Base-by-base conservation (phyloP, 2,329 filamentous ascomycete genomes). In the Diplodia intermedia region DNA sequence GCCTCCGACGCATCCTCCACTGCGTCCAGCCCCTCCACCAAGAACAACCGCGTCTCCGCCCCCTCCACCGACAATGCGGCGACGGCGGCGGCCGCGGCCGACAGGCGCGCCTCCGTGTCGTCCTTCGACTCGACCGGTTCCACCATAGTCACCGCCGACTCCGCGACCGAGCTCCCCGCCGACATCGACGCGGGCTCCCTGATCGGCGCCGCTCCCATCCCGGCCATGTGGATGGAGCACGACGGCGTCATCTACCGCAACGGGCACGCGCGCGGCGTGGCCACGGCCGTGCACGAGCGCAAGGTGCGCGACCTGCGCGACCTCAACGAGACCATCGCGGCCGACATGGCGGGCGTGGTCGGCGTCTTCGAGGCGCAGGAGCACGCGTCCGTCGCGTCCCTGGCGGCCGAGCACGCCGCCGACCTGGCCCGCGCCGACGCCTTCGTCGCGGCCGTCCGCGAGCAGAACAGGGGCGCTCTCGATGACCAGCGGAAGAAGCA, bases 181-280 rank as follows among this genome's bases (percentile, higher is more conserved):
- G 26, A 26, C 4, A 26, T 26, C 26, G 26, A 26, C 26, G 26
- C 26, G 26, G 3, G 26, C 26, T 3, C 4, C 26, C 26, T 26
- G 26, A 26, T 26, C 26, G 26, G 26, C 26, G 26, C 26, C 26
- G 26, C 38, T 2, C 7, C 38, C 43, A 2, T 4, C 9, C 18
- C 18, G 2, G 1, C 8, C 0, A 9, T 18, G 15, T 63, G 43
- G 47, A 18, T 2, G 5, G 49, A 63, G 18, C 4, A 5, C 0
- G 60, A 50, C 15, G 60, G 60, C 18, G 7, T 23, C 12, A 38
- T 63, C n/a, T 50, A 52, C 11, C 60, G 49, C 15, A 63, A 63
- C 14, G 60, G 60, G 1, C 60, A 53, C 14, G 18, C 23, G 2
- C 20, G 12, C 29, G 60, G 60, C 14, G 29, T 36, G 0, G 11